phyloP scores from a whole-genome alignment of 257 asterid genomes.

The Phtheirospermum japonicum region DNA sequence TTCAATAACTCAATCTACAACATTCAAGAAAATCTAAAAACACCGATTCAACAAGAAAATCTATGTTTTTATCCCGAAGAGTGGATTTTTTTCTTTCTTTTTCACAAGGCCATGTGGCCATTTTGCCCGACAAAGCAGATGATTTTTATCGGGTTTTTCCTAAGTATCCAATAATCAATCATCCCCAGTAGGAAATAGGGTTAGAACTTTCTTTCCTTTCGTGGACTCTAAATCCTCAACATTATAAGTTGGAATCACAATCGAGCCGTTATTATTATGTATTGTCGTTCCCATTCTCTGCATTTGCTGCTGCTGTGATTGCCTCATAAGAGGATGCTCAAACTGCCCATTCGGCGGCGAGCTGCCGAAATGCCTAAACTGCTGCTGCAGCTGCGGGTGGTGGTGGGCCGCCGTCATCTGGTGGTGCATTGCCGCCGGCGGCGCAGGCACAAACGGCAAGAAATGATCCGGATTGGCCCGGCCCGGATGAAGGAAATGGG shows the following conservation, averaged over 20 bases:
- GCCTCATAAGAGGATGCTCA: constrained; percentile 52
- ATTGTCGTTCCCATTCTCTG: constrained; percentile 57
- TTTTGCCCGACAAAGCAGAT: constrained; percentile 16
- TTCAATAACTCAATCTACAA: constrained; percentile 2
- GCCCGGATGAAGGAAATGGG: constrained; percentile 71
- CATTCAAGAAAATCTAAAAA: constrained; percentile 31
- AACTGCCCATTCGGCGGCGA: constrained; percentile 42
- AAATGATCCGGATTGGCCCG: constrained; percentile 54
- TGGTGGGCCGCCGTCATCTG: constrained; percentile 46
- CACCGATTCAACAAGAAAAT: constrained; percentile 28
- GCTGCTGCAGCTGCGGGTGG: constrained; percentile 39
- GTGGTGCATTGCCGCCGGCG: constrained; percentile 46
- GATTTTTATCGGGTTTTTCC: constrained; percentile 1
- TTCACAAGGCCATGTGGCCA: background rate
- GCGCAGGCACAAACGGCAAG: constrained; percentile 57
- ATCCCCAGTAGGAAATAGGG: constrained; percentile 74
- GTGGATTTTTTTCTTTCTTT: background rate
- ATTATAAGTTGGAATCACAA: constrained; percentile 34
- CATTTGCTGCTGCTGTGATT: constrained; percentile 33
- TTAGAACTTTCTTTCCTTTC: constrained; percentile 69
- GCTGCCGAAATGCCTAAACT: constrained; percentile 39
- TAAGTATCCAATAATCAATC: constrained; percentile 38
- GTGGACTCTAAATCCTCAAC: constrained; percentile 61
- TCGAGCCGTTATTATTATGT: constrained; percentile 26
- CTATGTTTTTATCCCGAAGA: constrained; percentile 27